Percentiles rank a stretch among this genome's conserved stretches.
Conservation (phyloP, 345 rosid species). For the Bruguiera gymnorhiza region DNA sequence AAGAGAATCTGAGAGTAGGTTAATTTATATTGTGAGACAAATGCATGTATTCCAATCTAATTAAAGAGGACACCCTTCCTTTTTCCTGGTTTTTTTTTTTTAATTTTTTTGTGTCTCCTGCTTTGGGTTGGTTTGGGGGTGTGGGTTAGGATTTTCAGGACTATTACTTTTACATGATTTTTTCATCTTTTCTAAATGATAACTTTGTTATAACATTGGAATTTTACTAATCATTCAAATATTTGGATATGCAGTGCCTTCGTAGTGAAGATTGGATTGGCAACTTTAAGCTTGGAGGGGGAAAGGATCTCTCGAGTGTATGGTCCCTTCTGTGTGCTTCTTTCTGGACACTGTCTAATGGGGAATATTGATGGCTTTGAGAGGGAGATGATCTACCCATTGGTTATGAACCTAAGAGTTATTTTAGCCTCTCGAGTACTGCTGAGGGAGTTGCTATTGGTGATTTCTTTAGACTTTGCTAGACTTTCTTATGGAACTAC, state of each 20-base stretch:
- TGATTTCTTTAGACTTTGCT: neutral
- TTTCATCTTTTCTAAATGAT: too few species aligned
- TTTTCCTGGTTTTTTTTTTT: too few species aligned
- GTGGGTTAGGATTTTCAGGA: too few species aligned
- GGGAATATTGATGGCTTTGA: neutral
- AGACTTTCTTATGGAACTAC: neutral
- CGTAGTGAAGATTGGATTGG: constrained; percentile 2
- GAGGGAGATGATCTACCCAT: neutral
- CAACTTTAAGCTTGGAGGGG: neutral
- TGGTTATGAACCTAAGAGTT: neutral
- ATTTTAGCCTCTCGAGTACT: neutral
- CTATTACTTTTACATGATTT: too few species aligned
- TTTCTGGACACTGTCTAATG: neutral
- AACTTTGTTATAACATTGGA: too few species aligned
- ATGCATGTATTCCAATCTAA: too few species aligned
- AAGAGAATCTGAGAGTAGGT: too few species aligned
- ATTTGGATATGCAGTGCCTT: constrained; percentile 17
- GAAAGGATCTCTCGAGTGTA: neutral
- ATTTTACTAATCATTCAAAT: neutral
- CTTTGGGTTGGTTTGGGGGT: too few species aligned
- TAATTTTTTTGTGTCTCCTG: too few species aligned
- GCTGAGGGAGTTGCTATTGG: neutral
- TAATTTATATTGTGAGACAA: too few species aligned
- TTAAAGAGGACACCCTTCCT: too few species aligned
- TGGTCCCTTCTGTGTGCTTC: neutral